Evolutionary conservation across 2,329 filamentous ascomycete species (phyloP), one percentile per base, ranked within the genome.

Genomic region (Colletotrichum musicola): DNA sequence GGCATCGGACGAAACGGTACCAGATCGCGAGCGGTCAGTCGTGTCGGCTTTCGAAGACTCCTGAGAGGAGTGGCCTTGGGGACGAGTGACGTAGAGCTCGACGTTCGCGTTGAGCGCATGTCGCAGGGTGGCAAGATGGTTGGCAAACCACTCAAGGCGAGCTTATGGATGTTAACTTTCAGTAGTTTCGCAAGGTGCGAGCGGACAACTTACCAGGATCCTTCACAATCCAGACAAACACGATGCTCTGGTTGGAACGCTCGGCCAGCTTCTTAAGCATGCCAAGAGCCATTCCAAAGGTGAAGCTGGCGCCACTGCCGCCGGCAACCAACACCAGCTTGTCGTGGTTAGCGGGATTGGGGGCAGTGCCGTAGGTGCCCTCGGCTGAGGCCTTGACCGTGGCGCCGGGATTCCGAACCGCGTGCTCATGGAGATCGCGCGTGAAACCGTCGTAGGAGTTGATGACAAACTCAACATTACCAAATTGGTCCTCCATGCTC

Each of bases 291-390:
- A 77, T 77, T 51, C 82, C 82, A 50, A 82, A 77, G 6, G 81
- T 81, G 74, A 90, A 91, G 35, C 85, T 89, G 2, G 86, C 88
- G 2, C 89, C 89, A 58, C 86, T 88, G 4, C 89, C 89, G 3
- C 75, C 74, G 2, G 73, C 71, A 20, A 76, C 62, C 7, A 76
- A 40, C 0, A 76, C 35, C 2, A 76, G 50, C 25, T 71, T 74
- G 18, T 76, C 71, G 20, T 75, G 75, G 7, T 61, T 60, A 0
- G 50, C 12, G 0, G 84, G 82, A 63, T 86, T 80, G 0, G 85
- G 85, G 22, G 85, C 77, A 1, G 82, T 83, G 12, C 86, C 86
- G 58, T 89, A 88, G 0, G 86, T 84, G 0, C 86, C 85, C 63
- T 88, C 85, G 1, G 86, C 78, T 0, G 85, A 88, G 0, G 82